Conservation (phyloP, 805 yeast species). For the Pichia membranifaciens region DNA sequence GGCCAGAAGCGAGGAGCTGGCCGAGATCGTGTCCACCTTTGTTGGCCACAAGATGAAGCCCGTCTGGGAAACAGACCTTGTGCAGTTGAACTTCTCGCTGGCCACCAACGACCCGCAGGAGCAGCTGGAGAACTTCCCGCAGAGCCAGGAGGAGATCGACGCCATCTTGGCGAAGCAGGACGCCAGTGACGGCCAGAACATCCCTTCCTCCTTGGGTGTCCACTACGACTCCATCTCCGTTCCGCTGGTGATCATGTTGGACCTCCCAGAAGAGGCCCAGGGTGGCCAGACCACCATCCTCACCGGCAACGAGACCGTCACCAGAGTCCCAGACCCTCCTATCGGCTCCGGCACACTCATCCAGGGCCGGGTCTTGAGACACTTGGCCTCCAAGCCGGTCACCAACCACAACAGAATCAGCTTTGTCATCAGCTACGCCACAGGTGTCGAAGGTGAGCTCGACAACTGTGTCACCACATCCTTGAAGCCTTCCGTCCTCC, state of each 20-base stretch:
- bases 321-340: slow-evolving; percentile 36
- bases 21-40: slow-evolving; percentile 41
- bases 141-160: slow-evolving; percentile 17
- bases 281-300: slow-evolving; percentile 48
- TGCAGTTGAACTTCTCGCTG: slow-evolving; percentile 43
- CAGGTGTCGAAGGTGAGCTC: slow-evolving; percentile 23
- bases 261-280: slow-evolving; percentile 40
- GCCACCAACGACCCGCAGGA: slow-evolving; percentile 24
- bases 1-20: slow-evolving; percentile 46
- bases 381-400: slow-evolving; percentile 41
- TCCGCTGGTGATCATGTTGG: slow-evolving; percentile 45
- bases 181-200: slow-evolving; percentile 29
- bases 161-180: slow-evolving; percentile 15
- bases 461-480: slow-evolving; percentile 31
- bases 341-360: slow-evolving; percentile 42
- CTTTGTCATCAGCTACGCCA: slow-evolving; percentile 27
- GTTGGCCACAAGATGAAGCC: slow-evolving; percentile 43
- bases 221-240: slow-evolving; percentile 43
- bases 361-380: slow-evolving; percentile 42
- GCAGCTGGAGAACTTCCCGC: slow-evolving; percentile 3
- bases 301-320: slow-evolving; percentile 33
- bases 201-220: slow-evolving; percentile 43
- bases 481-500: slow-evolving; percentile 30
- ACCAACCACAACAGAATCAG: slow-evolving; percentile 32
- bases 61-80: slow-evolving; percentile 47